A percentile compares a stretch with the other conserved stretches of the same genome.
Evolutionary conservation across 768 basidiomycete species (phyloP).

Genomic region (Glaciozyma martinii): DNA sequence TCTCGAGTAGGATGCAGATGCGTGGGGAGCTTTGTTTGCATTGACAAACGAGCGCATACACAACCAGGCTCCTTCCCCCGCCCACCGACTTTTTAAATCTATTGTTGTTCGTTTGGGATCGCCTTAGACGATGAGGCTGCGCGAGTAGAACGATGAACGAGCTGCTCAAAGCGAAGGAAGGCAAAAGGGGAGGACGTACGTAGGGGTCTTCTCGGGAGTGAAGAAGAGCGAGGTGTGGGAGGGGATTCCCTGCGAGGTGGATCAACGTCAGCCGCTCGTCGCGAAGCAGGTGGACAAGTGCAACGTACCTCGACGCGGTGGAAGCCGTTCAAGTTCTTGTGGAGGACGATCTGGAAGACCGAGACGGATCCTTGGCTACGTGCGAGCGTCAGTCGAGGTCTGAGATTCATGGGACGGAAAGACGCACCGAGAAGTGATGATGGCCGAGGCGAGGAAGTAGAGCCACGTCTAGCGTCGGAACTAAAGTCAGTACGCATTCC

Average conservation of each 20-base stretch:
- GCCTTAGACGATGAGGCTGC: too few relatives aligned
- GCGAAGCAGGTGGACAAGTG: too few relatives aligned
- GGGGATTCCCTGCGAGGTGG: background rate
- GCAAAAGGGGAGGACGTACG: too few relatives aligned
- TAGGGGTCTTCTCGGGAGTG: conserved; percentile 2
- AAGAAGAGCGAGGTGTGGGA: conserved; percentile 10
- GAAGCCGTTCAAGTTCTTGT: conserved; percentile 96
- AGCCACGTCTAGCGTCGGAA: conserved; percentile 58
- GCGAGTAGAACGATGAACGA: too few relatives aligned
- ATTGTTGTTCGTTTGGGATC: too few relatives aligned
- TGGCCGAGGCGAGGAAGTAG: conserved; percentile 89
- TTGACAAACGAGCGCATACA: too few relatives aligned
- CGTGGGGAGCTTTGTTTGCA: too few relatives aligned
- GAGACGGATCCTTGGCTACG: conserved; percentile 74
- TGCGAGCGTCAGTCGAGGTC: background rate
- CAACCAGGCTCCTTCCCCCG: too few relatives aligned
- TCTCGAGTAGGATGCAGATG: too few relatives aligned
- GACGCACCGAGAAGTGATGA: conserved; percentile 64
- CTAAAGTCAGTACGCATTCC: background rate
- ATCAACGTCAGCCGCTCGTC: background rate
- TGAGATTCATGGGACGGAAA: background rate
- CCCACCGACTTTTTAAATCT: too few relatives aligned
- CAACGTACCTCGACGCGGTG: conserved; percentile 62
- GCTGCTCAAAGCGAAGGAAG: too few relatives aligned
- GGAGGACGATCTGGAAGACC: conserved; percentile 83